A percentile compares a stretch with the other conserved stretches of the same genome.
Conservation (phyloP, 352 stramenopile species). For the Pythium grandisporangium region DNA sequence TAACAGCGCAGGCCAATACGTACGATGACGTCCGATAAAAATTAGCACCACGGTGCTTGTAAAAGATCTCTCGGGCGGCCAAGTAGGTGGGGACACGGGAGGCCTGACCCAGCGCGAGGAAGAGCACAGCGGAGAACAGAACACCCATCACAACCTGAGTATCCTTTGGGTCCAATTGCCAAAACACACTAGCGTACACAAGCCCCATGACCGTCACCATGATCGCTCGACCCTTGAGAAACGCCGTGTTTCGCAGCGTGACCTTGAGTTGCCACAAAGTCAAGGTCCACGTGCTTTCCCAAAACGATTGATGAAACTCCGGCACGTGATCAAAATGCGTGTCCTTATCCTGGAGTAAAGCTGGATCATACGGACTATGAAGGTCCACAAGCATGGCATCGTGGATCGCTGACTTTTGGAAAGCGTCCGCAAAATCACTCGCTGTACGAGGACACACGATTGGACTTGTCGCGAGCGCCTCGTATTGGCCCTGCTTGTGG, state of each 20-base stretch:
- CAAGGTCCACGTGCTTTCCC: conserved; percentile 1
- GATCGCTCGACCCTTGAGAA: conserved; percentile 7
- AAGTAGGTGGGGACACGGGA: conserved; percentile 36
- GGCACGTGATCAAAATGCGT: conserved; percentile 3
- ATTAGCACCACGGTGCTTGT: conserved; percentile 49
- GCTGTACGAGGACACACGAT: background rate
- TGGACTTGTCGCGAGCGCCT: too few species aligned
- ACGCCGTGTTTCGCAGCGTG: conserved; percentile 5
- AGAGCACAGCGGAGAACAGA: conserved; percentile 53
- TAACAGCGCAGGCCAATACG: conserved; percentile 19
- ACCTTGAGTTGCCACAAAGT: conserved; percentile 9
- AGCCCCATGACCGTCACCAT: conserved; percentile 15
- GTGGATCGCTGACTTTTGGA: conserved; percentile 3
- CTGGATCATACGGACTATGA: conserved; percentile 78
- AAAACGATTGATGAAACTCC: conserved; percentile 7
- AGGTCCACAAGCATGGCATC: conserved; percentile 48
- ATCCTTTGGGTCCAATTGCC: conserved; percentile 5
- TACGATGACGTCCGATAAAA: conserved; percentile 56
- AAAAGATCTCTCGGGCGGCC: conserved; percentile 33
- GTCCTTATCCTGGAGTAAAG: conserved; percentile 42
- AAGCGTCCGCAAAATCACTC: conserved; percentile 6
- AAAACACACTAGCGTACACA: conserved; percentile 12
- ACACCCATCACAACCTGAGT: conserved; percentile 23
- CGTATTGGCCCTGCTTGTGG: conserved; percentile 22
- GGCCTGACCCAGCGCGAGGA: conserved; percentile 40